Conservation (phyloP, 345 rosid species). For the Syzygium aromaticum region DNA sequence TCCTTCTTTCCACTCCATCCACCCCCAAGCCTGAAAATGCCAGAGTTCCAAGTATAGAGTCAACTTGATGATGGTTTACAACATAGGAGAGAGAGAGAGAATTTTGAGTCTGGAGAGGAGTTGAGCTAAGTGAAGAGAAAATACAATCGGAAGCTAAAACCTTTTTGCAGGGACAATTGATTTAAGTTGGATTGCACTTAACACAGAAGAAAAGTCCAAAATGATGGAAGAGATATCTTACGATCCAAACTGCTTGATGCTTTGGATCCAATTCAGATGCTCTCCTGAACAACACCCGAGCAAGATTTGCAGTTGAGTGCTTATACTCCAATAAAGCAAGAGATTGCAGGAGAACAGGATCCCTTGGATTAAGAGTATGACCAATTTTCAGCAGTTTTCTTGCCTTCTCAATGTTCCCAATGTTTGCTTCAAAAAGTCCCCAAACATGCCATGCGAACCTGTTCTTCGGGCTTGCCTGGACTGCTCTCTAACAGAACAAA, state of each 20-base stretch:
- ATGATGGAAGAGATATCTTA: conserved; percentile 30
- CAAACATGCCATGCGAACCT: conserved; percentile 97
- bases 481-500: conserved; percentile 51
- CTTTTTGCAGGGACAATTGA: neutral
- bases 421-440: conserved; percentile 83
- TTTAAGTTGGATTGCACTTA: neutral
- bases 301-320: conserved; percentile 66
- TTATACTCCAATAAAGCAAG: conserved; percentile 86
- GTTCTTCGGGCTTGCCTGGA: conserved; percentile 93
- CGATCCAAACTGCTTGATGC: conserved; percentile 97
- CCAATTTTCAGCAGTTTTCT: conserved; percentile 91
- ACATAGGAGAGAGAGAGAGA: neutral
- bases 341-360: conserved; percentile 92
- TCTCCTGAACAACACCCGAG: conserved; percentile 63
- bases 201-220: neutral
- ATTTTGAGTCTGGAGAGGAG: neutral
- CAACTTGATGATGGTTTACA: neutral
- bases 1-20: conserved; percentile 99
- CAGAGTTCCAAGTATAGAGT: neutral
- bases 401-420: conserved; percentile 58
- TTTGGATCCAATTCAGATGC: conserved; percentile 81
- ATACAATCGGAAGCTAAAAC: neutral
- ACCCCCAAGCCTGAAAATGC: conserved; percentile 87
- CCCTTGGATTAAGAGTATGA: conserved; percentile 83
- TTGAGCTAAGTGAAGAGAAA: neutral